These are phyloP conservation scores for Astraeus odoratus DNA, from an alignment of 768 basidiomycete species.

Conservation along the genomic window DNA sequence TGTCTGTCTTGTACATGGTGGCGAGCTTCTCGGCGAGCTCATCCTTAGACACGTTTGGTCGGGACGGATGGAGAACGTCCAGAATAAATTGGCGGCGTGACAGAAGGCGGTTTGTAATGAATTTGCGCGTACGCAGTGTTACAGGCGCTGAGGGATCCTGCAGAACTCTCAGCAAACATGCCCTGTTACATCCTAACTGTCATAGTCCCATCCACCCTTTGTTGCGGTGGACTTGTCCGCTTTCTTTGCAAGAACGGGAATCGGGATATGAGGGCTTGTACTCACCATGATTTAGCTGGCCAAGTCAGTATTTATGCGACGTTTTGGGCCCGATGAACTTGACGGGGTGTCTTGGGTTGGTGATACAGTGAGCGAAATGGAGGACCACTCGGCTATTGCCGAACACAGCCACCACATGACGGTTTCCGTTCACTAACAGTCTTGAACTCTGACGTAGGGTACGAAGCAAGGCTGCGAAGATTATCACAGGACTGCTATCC, in stretches of 20 bases:
- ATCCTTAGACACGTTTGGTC: constrained; percentile 86
- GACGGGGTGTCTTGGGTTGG: constrained; percentile 15
- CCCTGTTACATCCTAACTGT: constrained; percentile 16
- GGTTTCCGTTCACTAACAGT: too few species aligned
- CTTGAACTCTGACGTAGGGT: too few species aligned
- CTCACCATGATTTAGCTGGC: constrained; percentile 32
- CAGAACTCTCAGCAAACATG: constrained; percentile 16
- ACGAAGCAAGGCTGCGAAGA: too few species aligned
- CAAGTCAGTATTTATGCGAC: constrained; percentile 11
- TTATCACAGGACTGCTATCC: too few species aligned
- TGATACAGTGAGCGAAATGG: constrained; percentile 11
- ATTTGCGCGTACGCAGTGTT: constrained; percentile 97
- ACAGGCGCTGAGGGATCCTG: constrained; percentile 80
- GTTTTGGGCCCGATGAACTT: constrained; percentile 23
- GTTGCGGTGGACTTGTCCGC: constrained; percentile 5
- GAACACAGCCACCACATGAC: constrained; percentile 23
- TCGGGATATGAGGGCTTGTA: constrained; percentile 13
- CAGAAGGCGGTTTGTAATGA: constrained; percentile 97
- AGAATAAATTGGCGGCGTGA: constrained; percentile 94
- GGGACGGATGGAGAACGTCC: constrained; percentile 92
- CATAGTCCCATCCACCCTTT: constrained; percentile 21
- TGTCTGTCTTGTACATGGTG: constrained; percentile 86
- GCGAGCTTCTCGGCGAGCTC: constrained; percentile 94
- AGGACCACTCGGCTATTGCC: constrained; percentile 39
- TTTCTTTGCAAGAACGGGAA: not conserved